phyloP scores from a whole-genome alignment of 306 rosid genomes.

The Senna tora region DNA sequence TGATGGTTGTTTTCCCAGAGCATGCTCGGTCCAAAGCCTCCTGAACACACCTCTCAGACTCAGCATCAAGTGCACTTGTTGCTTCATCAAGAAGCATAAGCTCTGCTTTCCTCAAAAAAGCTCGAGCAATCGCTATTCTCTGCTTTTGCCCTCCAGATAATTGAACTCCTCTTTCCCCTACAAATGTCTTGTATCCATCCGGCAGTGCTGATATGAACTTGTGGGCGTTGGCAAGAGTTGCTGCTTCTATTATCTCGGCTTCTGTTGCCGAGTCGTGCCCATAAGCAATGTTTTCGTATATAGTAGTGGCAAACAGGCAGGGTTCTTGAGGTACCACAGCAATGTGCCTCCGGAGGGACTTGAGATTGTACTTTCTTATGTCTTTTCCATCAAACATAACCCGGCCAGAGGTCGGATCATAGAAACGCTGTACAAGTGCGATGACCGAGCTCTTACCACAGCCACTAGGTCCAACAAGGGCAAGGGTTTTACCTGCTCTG shows the following conservation, averaged over 20 bases:
- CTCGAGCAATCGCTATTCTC: slow-evolving; percentile 89
- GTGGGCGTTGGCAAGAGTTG: slow-evolving; percentile 91
- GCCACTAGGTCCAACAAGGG: slow-evolving; percentile 98
- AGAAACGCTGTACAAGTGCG: slow-evolving; percentile 80
- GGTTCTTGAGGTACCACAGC: slow-evolving; percentile 98
- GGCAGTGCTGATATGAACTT: slow-evolving; percentile 84
- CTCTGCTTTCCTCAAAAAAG: slow-evolving; percentile 86
- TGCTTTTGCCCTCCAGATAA: slow-evolving; percentile 97
- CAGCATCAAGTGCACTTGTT: slow-evolving; percentile 97
- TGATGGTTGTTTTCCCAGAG: slow-evolving; percentile 85
- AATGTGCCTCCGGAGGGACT: slow-evolving; percentile 86
- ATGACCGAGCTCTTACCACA: slow-evolving; percentile 98
- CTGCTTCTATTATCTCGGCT: slow-evolving; percentile 91
- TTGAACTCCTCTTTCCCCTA: slow-evolving; percentile 95
- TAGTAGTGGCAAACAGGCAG: slow-evolving; percentile 83
- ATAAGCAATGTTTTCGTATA: slow-evolving; percentile 89
- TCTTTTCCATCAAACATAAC: slow-evolving; percentile 90
- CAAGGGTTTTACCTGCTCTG: slow-evolving; percentile 93
- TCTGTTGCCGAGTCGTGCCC: slow-evolving; percentile 90
- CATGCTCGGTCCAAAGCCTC: slow-evolving; percentile 94
- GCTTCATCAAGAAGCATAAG: slow-evolving; percentile 96
- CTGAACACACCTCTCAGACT: slow-evolving; percentile 93
- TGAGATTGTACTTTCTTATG: slow-evolving; percentile 88
- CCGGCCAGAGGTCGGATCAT: slow-evolving; percentile 92
- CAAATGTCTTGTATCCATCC: slow-evolving; percentile 87